Base-by-base conservation (phyloP, 1,139 yeast species). In the Yamadazyma sp. region DNA sequence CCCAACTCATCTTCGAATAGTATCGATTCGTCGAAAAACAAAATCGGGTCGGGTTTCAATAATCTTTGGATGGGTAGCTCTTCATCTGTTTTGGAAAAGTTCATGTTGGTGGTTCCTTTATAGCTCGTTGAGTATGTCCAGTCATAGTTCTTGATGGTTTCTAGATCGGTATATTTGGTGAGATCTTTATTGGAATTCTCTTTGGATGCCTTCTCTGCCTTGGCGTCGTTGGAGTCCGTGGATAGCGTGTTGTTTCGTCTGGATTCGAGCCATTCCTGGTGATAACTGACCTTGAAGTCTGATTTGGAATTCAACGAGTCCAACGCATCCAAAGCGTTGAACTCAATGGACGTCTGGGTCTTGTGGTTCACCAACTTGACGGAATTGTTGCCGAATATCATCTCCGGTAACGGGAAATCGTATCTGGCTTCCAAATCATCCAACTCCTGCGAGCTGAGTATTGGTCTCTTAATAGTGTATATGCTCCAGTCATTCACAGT, bases 1-100 rank as follows among this genome's bases (percentile, higher is more conserved):
- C 96, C 98, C 41, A 92, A 69, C 57, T 92, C 99, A 55, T 92
- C 98, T 57, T 92, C 99, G 56, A 78, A 94, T 24, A 94, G 67
- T 6, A 87, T 79, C 63, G 88, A 80, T 52, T 90, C 97, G 57
- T 89, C 97, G 56, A 80, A 92, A 57, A 87, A 88, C 37, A 88
- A 57, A 33, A 92, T 92, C 2, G 96, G 96, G 51, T 89, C 96
- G 6, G 86, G 90, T 41, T 73, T 70, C 34, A 79, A 69, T 35
- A 92, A 68, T 56, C 82, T 78, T 15, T 79, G 79, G 16, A 86
- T 53, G 0, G 98, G 98, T 11, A 92, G 76, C 30, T 56, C 53
- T 5, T 57, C 59, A 3, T 51, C 40, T 1, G 66, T 54, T 2
- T 47, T 38, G 1, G 21, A 22, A 39, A 67, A 64, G 2, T 44